Conservation (phyloP, 169 alveolate species). For the Cryptosporidium felis region DNA sequence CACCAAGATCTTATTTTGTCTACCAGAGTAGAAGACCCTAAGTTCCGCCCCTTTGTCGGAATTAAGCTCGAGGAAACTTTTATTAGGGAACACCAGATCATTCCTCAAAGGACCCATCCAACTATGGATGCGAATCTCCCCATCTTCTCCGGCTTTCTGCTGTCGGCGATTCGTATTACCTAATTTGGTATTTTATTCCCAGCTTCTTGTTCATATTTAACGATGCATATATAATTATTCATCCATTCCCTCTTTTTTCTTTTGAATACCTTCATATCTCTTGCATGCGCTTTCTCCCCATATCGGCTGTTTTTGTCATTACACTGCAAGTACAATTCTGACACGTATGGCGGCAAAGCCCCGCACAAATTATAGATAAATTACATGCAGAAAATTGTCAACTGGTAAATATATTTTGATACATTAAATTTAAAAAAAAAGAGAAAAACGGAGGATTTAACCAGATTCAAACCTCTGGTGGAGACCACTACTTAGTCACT, state of each 20-base stretch:
- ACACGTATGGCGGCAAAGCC: slow-evolving; percentile 24
- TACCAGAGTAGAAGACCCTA: slow-evolving; percentile 18
- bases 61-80: slow-evolving; percentile 59
- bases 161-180: slow-evolving; percentile 47
- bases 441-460: too few relatives aligned
- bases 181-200: neutral
- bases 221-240: too few relatives aligned
- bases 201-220: too few relatives aligned
- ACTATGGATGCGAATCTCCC: slow-evolving; percentile 69
- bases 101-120: slow-evolving; percentile 68
- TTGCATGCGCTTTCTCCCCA: too few relatives aligned
- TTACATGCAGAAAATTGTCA: slow-evolving; percentile 7
- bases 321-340: too few relatives aligned
- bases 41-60: slow-evolving; percentile 50
- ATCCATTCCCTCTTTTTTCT: too few relatives aligned
- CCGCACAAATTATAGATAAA: slow-evolving; percentile 8
- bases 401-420: too few relatives aligned
- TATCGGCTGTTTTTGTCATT: too few relatives aligned
- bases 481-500: too few relatives aligned
- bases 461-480: too few relatives aligned
- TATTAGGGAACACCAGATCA: slow-evolving; percentile 61
- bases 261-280: too few relatives aligned
- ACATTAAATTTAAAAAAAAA: too few relatives aligned
- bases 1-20: slow-evolving; percentile 50
- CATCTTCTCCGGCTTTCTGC: slow-evolving; percentile 52